Evolutionary conservation across 192 early-diverging fungal genomes (phyloP), one percentile per base, ranked within the genome.

Genomic region (Coemansia sp.): DNA sequence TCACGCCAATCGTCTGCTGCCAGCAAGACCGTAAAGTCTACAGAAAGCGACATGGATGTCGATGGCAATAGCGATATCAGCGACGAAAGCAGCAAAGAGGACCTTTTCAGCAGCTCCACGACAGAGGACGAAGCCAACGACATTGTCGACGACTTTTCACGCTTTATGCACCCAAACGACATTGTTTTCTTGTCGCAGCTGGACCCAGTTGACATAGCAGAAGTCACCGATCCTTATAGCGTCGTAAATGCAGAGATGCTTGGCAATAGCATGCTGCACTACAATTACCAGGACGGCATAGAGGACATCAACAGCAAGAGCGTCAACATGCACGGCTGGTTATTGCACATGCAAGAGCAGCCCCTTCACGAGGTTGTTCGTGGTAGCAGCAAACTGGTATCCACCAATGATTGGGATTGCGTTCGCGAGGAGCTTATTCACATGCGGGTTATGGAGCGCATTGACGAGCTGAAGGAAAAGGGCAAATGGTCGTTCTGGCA

Each of bases 401-500:
- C 74, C 20, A 76, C 74, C 6, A 60, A 55, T 42, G 70, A 75
- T 53, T 82, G 79, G 79, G 63, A 75, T 30, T 55, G 75, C 3
- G 83, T 73, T 23, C 69, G 74, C 24, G 77, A 82, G 13, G 83
- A 84, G 55, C 56, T 82, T 11, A 69, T 70, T 25, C 65, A 65
- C 1, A 58, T 71, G 5, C 75, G 74, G 22, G 61, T 73, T n/a
- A 68, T 84, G 66, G 67, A 82, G 55, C 69, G 81, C 28, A 73
- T 82, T 32, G 83, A 84, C 29, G 73, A 71, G 20, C 52, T 84
- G 25, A 82, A 82, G 35, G 74, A 68, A 10, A 67, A 67, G 32
- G 71, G 72, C 50, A 72, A 68, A 50, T 82, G 79, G 77, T 73
- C 76, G 25, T 82, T 84, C 36, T 72, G 74, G 61, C 83, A 84